phyloP scores from a whole-genome alignment of 73 alveolate species.

The Effrenium voratum region DNA sequence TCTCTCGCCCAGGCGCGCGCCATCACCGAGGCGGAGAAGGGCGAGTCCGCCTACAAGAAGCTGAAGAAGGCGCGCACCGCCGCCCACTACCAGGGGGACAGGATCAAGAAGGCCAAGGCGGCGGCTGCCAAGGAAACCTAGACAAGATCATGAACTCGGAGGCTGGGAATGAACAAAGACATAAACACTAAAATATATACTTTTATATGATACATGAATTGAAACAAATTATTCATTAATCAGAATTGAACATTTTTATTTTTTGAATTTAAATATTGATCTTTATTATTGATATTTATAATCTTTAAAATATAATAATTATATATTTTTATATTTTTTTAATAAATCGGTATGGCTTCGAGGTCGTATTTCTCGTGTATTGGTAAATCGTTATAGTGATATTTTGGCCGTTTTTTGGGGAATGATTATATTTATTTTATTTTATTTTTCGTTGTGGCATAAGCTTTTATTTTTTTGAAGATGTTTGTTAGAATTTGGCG shows the following conservation, averaged over 20 bases:
- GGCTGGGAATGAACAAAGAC: not conserved
- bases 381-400: not conserved
- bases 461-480: not conserved
- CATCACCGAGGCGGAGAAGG: conserved; percentile 92
- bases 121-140: conserved; percentile 77
- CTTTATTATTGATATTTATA: not conserved
- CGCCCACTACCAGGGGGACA: conserved; percentile 64
- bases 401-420: not conserved
- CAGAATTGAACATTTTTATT: not conserved
- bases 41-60: conserved; percentile 42
- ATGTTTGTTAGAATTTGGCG: not conserved
- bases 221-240: not conserved
- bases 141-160: not conserved
- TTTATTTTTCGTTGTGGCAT: not conserved
- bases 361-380: not conserved
- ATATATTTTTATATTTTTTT: not conserved
- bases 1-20: conserved; percentile 55
- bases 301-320: not conserved
- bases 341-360: not conserved
- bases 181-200: not conserved
- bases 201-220: not conserved
- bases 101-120: conserved; percentile 89
- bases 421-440: not conserved
- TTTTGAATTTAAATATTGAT: not conserved
- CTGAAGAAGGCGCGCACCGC: conserved; percentile 72